Evolutionary conservation across 495 filamentous ascomycete species (phyloP).

Genomic region (Talaromyces wortmannii): DNA sequence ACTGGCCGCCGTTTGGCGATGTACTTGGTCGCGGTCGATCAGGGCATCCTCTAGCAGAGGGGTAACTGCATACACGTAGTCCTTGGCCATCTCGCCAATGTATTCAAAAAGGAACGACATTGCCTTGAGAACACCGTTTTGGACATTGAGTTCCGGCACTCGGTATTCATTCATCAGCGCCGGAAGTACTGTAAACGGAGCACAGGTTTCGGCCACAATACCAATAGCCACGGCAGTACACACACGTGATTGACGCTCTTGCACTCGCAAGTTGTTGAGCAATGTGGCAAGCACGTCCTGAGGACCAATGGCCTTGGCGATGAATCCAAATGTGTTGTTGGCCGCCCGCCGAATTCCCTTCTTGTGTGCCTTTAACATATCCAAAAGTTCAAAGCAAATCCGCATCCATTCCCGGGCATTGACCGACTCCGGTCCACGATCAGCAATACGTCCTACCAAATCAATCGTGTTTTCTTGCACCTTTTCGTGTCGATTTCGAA

Average conservation of each 20-base stretch:
- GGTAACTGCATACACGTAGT: conserved; percentile 97
- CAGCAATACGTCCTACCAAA: conserved; percentile 94
- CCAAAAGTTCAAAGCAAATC: conserved; percentile 97
- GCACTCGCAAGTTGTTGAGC: conserved; percentile 92
- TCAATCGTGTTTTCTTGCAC: conserved; percentile 99
- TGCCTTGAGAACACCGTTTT: conserved; percentile 96
- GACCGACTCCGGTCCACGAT: conserved; percentile 91
- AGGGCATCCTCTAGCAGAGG: conserved; percentile 97
- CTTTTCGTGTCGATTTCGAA: conserved; percentile 98
- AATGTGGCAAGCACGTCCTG: conserved; percentile 95
- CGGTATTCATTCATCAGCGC: conserved; percentile 99
- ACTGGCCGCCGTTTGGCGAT: conserved; percentile 90
- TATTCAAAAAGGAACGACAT: conserved; percentile 98
- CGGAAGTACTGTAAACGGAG: conserved; percentile 97
- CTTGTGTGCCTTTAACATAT: conserved; percentile 99
- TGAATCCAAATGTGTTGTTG: conserved; percentile 99
- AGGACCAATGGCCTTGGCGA: conserved; percentile 97
- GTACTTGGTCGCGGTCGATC: conserved; percentile 96
- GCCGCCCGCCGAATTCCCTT: conserved; percentile 97
- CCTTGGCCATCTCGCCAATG: conserved; percentile 99
- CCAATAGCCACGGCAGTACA: conserved; percentile 98
- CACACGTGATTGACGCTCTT: conserved; percentile 96
- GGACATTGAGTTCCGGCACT: conserved; percentile 96
- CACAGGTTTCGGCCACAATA: conserved; percentile 99
- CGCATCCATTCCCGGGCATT: conserved; percentile 99